Evolutionary conservation across 176 grass and related monocot genomes (phyloP).

Genomic region (Alloteropsis semialata): DNA sequence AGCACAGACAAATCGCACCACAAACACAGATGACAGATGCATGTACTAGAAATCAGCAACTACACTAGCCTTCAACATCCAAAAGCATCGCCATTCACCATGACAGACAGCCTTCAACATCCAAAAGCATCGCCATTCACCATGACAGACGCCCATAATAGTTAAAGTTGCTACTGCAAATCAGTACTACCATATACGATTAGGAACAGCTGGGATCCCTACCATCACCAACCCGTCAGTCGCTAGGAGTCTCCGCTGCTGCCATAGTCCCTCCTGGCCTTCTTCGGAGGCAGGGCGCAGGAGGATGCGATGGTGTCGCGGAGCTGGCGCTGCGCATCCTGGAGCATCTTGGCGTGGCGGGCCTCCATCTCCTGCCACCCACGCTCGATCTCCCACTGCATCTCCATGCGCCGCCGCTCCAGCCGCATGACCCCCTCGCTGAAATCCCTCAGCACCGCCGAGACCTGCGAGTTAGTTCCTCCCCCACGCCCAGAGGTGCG

Average conservation of each 20-base stretch:
- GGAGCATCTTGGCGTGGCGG: slow-evolving; percentile 57
- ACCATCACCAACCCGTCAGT: neutral
- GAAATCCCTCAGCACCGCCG: slow-evolving; percentile 57
- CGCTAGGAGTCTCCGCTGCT: slow-evolving; percentile 25
- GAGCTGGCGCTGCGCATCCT: slow-evolving; percentile 60
- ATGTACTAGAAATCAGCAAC: slow-evolving; percentile 4
- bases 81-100: neutral
- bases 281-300: slow-evolving; percentile 42
- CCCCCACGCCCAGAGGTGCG: neutral
- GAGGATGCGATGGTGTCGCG: slow-evolving; percentile 37
- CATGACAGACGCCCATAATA: neutral
- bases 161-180: slow-evolving; percentile 16
- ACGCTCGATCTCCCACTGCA: slow-evolving; percentile 72
- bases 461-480: slow-evolving; percentile 26
- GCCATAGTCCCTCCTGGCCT: slow-evolving; percentile 62
- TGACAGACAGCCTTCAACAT: neutral
- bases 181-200: slow-evolving; percentile 29
- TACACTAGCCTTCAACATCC: neutral
- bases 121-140: neutral
- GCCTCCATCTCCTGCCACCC: slow-evolving; percentile 79
- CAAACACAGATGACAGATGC: neutral
- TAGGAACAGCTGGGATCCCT: neutral
- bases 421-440: slow-evolving; percentile 59
- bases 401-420: slow-evolving; percentile 76
- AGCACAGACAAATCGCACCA: neutral